Conservation (phyloP, 1,284 basidiomycete species). For the Mixia osmundae region DNA sequence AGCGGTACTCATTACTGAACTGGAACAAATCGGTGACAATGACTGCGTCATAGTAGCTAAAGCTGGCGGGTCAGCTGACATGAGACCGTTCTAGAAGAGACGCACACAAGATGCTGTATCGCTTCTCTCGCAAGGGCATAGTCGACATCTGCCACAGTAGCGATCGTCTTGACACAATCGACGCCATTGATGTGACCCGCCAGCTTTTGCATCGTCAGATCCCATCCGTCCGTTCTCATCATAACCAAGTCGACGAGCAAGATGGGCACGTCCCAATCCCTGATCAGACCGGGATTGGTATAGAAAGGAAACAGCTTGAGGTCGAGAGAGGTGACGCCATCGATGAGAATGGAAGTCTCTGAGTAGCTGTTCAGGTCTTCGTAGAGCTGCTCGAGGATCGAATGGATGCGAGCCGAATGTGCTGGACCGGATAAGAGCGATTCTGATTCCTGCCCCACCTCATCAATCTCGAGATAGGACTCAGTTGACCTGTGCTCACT, state of each 20-base stretch:
- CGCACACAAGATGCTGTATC: slow-evolving; percentile 73
- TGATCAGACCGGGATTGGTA: slow-evolving; percentile 67
- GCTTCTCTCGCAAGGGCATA: slow-evolving; percentile 59
- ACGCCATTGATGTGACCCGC: slow-evolving; percentile 61
- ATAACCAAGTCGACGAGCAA: slow-evolving; percentile 61
- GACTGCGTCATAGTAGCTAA: slow-evolving; percentile 79
- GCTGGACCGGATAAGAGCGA: slow-evolving; percentile 55
- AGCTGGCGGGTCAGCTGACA: background rate
- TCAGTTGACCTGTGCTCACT: slow-evolving; percentile 36
- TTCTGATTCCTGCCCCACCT: slow-evolving; percentile 74
- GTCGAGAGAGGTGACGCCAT: slow-evolving; percentile 73
- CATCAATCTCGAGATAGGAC: no score
- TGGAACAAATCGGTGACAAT: slow-evolving; percentile 94
- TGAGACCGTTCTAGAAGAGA: slow-evolving; percentile 6
- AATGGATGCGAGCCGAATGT: slow-evolving; percentile 46
- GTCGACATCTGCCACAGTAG: slow-evolving; percentile 69
- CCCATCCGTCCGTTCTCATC: slow-evolving; percentile 77
- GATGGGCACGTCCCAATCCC: slow-evolving; percentile 89
- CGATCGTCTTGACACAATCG: slow-evolving; percentile 75
- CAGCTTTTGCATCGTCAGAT: slow-evolving; percentile 61
- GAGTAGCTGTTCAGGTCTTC: slow-evolving; percentile 94
- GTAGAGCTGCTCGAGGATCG: slow-evolving; percentile 84
- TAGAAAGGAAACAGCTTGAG: slow-evolving; percentile 87
- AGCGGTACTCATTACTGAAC: slow-evolving; percentile 90
- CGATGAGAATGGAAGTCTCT: slow-evolving; percentile 71